Base-by-base conservation (phyloP, 306 rosid species). In the Herpetospermum pedunculosum region DNA sequence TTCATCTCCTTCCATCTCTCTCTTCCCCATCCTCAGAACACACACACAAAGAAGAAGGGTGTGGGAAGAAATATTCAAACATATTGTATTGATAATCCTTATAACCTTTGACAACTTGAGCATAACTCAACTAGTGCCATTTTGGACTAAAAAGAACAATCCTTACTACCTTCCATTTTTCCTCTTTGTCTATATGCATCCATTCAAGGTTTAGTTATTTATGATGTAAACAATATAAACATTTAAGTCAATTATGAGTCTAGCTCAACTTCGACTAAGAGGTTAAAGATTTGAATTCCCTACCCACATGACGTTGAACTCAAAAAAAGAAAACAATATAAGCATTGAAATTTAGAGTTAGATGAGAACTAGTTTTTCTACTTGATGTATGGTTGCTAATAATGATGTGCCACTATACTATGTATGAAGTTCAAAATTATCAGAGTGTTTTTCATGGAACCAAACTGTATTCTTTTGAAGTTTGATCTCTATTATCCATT, bases 401-500 rank as follows among this genome's bases (percentile, higher is more conserved):
- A 23, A 14, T 1, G 10, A 58, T 38, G 15, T n/a, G 23, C 2
- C 13, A 26, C 12, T 25, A 55, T 57, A 15, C 38, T 29, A 14
- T 60, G 35, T 29, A 60, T 60, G 8, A 35, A 35, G 8, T 35
- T n/a, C n/a, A n/a, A n/a, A n/a, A n/a, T n/a, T n/a, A n/a, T n/a
- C n/a, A n/a, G n/a, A n/a, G n/a, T n/a, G n/a, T n/a, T 48, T 72
- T 47, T 49, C 32, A 5, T 9, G 53, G 76, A 16, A 69, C 11
- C 3, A 8, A 70, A 28, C 3, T 46, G 74, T 44, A 8, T 26
- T 26, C 70, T 44, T 44, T 70, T 47, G 41, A 47, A 32, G 4
- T 75, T 57, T 19, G 58, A 23, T 70, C 68, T 54, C 44, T 75
- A 21, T 49, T 65, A 18, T 71, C 52, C 67, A 34, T 25, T 82